Evolutionary conservation across 73 alveolate genomes (phyloP).

Genomic region (Paramecium sonneborni): DNA sequence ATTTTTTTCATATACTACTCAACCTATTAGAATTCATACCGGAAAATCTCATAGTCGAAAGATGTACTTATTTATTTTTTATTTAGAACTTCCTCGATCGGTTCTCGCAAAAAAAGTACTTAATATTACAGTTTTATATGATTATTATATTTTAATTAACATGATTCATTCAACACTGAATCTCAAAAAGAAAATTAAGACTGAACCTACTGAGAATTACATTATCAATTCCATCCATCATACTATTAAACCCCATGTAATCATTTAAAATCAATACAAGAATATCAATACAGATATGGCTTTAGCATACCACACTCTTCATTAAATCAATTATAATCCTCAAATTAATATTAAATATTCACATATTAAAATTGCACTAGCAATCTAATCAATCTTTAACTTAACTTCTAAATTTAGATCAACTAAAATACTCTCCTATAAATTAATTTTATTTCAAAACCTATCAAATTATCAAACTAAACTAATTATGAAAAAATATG

Average conservation of each 20-base stretch:
- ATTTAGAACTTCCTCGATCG: neutral
- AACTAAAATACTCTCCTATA: neutral
- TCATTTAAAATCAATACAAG: neutral
- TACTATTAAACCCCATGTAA: neutral
- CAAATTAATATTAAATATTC: neutral
- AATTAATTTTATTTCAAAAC: neutral
- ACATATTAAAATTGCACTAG: neutral
- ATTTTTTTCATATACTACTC: neutral
- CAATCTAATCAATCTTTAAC: neutral
- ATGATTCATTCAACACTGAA: neutral
- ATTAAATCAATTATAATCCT: neutral
- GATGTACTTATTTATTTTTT: neutral
- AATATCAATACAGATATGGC: neutral
- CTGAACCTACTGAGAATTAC: neutral
- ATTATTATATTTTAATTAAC: neutral
- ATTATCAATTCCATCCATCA: neutral
- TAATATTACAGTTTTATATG: neutral
- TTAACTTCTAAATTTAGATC: neutral
- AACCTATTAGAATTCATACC: neutral
- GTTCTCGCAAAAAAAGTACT: neutral
- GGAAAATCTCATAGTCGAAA: slow-evolving; percentile 9
- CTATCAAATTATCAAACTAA: neutral
- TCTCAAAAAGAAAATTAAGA: neutral
- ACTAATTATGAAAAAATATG: neutral
- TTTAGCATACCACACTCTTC: neutral